Evolutionary conservation across 805 yeast species (phyloP).

Genomic region (Metahyphopichia silvanorum): DNA sequence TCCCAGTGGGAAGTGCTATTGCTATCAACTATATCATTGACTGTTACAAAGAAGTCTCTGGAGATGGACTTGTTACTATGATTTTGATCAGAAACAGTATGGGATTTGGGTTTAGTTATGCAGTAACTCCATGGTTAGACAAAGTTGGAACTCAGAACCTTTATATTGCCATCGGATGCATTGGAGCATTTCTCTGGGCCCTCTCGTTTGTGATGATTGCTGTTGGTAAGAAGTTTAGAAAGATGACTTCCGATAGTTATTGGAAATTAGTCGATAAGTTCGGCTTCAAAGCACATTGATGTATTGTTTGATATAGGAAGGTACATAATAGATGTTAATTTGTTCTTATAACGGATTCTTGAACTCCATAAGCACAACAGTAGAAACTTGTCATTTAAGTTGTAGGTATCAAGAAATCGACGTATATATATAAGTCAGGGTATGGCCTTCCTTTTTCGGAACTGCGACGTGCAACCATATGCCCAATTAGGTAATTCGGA

Average conservation of each 20-base stretch:
- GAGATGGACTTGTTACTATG: slow-evolving; percentile 20
- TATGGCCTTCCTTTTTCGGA: no score
- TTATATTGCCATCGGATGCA: slow-evolving; percentile 11
- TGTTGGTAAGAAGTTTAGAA: slow-evolving; percentile 14
- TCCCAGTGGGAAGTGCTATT: slow-evolving; percentile 23
- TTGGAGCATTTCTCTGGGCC: slow-evolving; percentile 16
- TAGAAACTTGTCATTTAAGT: no score
- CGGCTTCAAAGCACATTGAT: slow-evolving; percentile 12
- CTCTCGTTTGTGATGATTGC: slow-evolving; percentile 14
- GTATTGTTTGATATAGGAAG: no score
- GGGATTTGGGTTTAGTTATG: slow-evolving; percentile 14
- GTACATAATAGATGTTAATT: no score
- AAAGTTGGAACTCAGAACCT: slow-evolving; percentile 13
- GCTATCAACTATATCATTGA: slow-evolving; percentile 25
- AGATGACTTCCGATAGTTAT: slow-evolving; percentile 10
- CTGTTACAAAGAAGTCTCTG: slow-evolving; percentile 23
- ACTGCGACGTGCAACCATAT: no score
- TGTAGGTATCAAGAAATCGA: no score
- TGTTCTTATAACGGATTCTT: no score
- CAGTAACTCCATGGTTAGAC: slow-evolving; percentile 12
- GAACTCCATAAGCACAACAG: no score
- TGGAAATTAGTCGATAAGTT: slow-evolving; percentile 13
- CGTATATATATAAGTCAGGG: no score
- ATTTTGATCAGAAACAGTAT: slow-evolving; percentile 11
- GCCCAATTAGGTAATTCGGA: no score